Conservation (phyloP, 2,329 filamentous ascomycete species). For the Pestalotiopsis fici region DNA sequence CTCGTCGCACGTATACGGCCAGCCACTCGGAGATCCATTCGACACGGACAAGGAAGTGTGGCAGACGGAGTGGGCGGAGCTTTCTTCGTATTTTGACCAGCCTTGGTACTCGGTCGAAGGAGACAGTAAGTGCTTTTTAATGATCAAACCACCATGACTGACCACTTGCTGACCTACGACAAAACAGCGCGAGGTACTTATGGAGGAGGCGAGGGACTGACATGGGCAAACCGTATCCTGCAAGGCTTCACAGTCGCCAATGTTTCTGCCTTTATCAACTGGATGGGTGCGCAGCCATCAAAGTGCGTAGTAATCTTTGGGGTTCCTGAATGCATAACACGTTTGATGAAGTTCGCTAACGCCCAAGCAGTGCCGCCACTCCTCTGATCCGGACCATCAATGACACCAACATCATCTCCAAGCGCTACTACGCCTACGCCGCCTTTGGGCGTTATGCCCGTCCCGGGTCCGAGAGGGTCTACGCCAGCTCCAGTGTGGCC, state of each 20-base stretch:
- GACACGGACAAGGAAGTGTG: conserved; percentile 39
- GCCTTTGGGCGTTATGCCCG: conserved; percentile 1
- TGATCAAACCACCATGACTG: neutral
- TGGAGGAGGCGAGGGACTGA: conserved; percentile 2
- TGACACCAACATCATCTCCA: conserved; percentile 5
- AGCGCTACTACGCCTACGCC: conserved; percentile 5
- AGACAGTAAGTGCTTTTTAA: neutral
- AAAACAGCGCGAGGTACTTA: neutral
- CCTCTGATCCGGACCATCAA: conserved; percentile 1
- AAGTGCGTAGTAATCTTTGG: neutral
- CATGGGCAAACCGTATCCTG: neutral
- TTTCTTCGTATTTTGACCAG: conserved; percentile 17
- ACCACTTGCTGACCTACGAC: no score
- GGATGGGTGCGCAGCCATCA: conserved; percentile 7
- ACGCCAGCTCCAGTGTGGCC: neutral
- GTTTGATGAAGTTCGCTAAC: neutral
- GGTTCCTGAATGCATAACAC: neutral
- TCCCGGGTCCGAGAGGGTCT: neutral
- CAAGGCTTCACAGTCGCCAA: conserved; percentile 7
- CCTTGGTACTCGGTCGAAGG: conserved; percentile 4
- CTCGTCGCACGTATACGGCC: conserved; percentile 40
- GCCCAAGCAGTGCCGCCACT: neutral
- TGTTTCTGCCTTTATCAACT: conserved; percentile 6
- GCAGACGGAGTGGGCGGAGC: conserved; percentile 49
- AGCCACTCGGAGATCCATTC: conserved; percentile 25